These are phyloP conservation scores for Entrophospora sp. DNA, from an alignment of 192 early-diverging fungal species.

Conservation along the genomic window DNA sequence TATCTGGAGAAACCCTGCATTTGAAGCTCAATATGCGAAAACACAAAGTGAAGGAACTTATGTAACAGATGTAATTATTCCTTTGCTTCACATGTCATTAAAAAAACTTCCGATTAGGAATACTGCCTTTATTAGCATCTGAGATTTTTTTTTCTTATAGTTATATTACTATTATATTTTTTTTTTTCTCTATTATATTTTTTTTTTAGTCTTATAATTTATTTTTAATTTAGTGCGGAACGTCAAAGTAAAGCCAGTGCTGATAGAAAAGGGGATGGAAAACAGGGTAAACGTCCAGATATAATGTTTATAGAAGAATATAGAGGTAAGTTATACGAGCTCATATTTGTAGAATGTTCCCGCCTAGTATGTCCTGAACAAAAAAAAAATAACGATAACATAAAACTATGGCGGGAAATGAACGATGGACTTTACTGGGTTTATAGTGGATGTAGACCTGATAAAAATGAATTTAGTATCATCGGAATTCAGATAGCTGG, in stretches of 20 bases:
- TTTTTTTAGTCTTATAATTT: too few relatives aligned
- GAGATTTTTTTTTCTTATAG: too few relatives aligned
- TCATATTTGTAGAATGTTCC: too few relatives aligned
- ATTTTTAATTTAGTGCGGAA: constrained; percentile 4
- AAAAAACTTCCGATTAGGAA: neutral
- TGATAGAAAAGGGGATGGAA: constrained; percentile 5
- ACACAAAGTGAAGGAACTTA: constrained; percentile 9
- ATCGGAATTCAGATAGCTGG: too few relatives aligned
- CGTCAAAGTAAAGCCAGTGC: constrained; percentile 7
- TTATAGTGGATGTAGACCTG: neutral
- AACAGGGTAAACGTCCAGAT: constrained; percentile 5
- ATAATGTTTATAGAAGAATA: too few relatives aligned
- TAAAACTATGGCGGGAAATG: too few relatives aligned
- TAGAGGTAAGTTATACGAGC: too few relatives aligned
- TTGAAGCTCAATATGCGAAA: neutral
- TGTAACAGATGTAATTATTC: constrained; percentile 10
- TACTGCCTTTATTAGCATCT: constrained; percentile 1
- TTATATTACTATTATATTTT: too few relatives aligned
- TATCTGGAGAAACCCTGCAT: constrained; percentile 1
- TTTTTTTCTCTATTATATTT: too few relatives aligned
- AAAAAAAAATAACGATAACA: neutral
- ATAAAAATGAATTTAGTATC: too few relatives aligned
- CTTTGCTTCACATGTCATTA: neutral
- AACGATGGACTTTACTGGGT: too few relatives aligned
- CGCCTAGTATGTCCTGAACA: too few relatives aligned